Conservation (phyloP, 306 rosid genomes). For the Prunus persica region Prunus_persica_NCBIv2 NC_034012.1:19706501-19707000, state of each 20-base stretch:
- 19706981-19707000: neutral
- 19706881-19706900: conserved; percentile 99
- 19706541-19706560: too few species aligned
- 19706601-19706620: neutral
- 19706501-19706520: too few species aligned
- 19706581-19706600: neutral
- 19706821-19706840: conserved; percentile 29
- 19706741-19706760: neutral
- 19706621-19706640: neutral
- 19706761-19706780: neutral
- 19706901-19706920: conserved; percentile 34
- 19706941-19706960: neutral
- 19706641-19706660: neutral
- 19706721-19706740: neutral
- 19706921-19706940: neutral
- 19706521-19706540: too few species aligned
- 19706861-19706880: conserved; percentile 88
- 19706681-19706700: neutral
- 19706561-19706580: too few species aligned
- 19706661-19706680: neutral
- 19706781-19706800: neutral
- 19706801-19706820: conserved; percentile 20
- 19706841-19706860: conserved; percentile 85
- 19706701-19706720: neutral
- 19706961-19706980: neutral